Evolutionary conservation across 164 flowering plant species (phyloP).

Genomic region (Stephania cephalantha): DNA sequence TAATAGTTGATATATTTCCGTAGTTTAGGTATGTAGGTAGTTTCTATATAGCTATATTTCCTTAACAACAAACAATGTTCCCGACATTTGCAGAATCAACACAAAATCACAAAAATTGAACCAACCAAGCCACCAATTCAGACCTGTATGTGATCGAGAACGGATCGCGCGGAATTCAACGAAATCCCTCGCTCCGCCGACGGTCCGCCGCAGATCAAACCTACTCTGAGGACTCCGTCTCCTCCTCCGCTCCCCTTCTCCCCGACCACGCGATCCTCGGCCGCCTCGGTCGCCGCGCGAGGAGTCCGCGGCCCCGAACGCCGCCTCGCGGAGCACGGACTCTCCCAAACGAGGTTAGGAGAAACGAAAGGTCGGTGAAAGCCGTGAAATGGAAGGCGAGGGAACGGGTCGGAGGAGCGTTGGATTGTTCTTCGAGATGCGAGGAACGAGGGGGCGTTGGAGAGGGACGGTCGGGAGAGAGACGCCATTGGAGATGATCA

Average conservation of each 20-base stretch:
- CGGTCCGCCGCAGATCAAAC: slow-evolving; percentile 84
- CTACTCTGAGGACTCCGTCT: slow-evolving; percentile 47
- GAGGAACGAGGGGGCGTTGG: too few relatives aligned
- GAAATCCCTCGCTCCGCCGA: slow-evolving; percentile 93
- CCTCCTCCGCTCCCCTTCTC: slow-evolving; percentile 17
- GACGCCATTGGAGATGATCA: too few relatives aligned
- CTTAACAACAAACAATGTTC: background rate
- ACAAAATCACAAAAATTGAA: background rate
- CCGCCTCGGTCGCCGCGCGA: slow-evolving; percentile 19
- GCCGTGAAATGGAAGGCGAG: background rate
- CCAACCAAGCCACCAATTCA: slow-evolving; percentile 5
- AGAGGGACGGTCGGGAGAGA: too few relatives aligned
- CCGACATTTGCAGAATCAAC: background rate
- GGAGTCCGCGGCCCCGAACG: slow-evolving; percentile 1
- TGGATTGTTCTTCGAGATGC: too few relatives aligned
- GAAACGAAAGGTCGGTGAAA: background rate
- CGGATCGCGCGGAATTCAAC: slow-evolving; percentile 86
- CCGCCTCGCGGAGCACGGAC: background rate
- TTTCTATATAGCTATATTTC: too few relatives aligned
- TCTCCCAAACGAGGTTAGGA: slow-evolving; percentile 12
- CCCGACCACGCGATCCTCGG: slow-evolving; percentile 14
- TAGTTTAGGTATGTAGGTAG: too few relatives aligned
- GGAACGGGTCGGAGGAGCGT: too few relatives aligned
- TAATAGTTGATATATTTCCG: too few relatives aligned
- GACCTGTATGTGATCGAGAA: slow-evolving; percentile 84